Percentiles rank a stretch among this genome's conserved stretches.
phyloP scores from a whole-genome alignment of 345 rosid genomes.

The Sonneratia alba region DNA sequence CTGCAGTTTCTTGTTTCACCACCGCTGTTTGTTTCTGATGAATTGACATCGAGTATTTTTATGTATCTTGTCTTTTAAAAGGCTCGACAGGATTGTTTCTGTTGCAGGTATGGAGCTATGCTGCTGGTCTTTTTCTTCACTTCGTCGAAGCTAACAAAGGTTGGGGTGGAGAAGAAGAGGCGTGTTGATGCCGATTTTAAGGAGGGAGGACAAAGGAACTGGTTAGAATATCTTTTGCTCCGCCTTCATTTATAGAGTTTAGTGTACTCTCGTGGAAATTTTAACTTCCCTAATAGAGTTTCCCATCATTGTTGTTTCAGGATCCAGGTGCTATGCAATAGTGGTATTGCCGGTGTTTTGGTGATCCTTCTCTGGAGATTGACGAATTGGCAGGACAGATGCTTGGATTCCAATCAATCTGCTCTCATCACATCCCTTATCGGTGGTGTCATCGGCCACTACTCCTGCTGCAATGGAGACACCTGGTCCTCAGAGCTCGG shows the following conservation, averaged over 20 bases:
- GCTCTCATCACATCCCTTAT: conserved; percentile 43
- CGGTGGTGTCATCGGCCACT: conserved; percentile 90
- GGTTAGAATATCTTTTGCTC: conserved; percentile 28
- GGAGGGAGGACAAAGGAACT: conserved; percentile 92
- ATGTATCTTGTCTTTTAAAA: background rate
- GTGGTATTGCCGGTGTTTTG: conserved; percentile 59
- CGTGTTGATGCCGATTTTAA: conserved; percentile 69
- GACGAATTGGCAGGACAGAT: conserved; percentile 60
- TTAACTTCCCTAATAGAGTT: background rate
- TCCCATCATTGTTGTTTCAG: conserved; percentile 32
- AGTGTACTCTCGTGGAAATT: background rate
- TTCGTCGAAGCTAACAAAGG: conserved; percentile 85
- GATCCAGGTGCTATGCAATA: conserved; percentile 78
- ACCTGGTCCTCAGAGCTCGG: conserved; percentile 99
- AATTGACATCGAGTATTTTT: background rate
- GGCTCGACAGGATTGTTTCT: background rate
- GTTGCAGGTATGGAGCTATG: conserved; percentile 68
- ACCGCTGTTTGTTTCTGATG: background rate
- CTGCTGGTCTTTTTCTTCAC: conserved; percentile 68
- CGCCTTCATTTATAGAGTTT: background rate
- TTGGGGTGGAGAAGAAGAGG: conserved; percentile 82
- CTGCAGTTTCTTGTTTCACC: background rate
- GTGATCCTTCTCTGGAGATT: conserved; percentile 39
- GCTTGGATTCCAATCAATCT: conserved; percentile 63
- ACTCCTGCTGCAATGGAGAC: conserved; percentile 83